Evolutionary conservation across 1,139 yeast genomes (phyloP), one percentile per base, ranked within the genome.

Genomic region (Taphrina deformans): DNA sequence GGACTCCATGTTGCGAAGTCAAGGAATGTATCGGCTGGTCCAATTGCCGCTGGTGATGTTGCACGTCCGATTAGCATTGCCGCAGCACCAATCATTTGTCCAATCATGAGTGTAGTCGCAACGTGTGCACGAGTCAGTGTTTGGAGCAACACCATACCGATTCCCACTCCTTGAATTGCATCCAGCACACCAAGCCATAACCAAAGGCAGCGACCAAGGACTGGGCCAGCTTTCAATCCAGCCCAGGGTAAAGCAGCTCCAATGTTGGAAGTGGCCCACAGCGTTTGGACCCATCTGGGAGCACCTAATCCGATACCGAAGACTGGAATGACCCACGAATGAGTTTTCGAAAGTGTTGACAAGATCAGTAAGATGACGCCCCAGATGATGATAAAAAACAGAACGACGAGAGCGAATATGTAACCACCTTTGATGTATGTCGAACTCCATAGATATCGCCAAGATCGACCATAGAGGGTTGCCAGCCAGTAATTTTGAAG

Each of bases 401-500:
- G 26, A 5, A 63, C 14, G 31, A 66, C 55, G n/a, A 66, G 45
- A 3, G 59, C 50, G 24, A 66, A 56, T 18, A 53, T 45, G 26
- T 35, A 41, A 35, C 67, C 66, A 23, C 27, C 53, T 26, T 62
- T 55, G 24, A 55, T 53, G 41, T 50, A 40, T 2, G 53, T 58
- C 14, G 66, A 51, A 50, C 65, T 48, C 67, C 67, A 66, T 12
- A 66, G 40, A 31, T 53, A 66, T 14, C 56, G 33, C 67, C 67
- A 66, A 9, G 64, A 58, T 14, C 66, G 67, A 16, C 67, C 67
- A 23, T 62, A 56, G 18, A 59, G 55, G 2, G 66, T 46, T 3
- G 67, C 51, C 29, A 66, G 63, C 67, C 67, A 66, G 53, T 66
- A 66, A 26, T 66, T 66, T 35, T 66, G 67, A 21, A 66, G 33